Evolutionary conservation across 495 filamentous ascomycete species (phyloP).

Genomic region (Penicillium goetzii): DNA sequence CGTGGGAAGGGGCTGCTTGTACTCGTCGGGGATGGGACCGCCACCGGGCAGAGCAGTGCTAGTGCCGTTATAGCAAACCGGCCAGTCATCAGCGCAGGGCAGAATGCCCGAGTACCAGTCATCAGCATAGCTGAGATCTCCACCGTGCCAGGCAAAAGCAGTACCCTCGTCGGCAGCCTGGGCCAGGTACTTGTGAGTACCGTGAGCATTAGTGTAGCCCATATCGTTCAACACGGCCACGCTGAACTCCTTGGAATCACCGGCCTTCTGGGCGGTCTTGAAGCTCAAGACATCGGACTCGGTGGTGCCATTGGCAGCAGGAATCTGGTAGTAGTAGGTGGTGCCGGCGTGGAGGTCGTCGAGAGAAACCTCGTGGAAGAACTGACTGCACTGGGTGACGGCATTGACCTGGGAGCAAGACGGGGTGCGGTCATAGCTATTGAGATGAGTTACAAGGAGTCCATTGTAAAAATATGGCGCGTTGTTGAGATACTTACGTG

Average conservation of each 20-base stretch:
- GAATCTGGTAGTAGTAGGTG: conserved; percentile 53
- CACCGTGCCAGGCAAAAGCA: conserved; percentile 57
- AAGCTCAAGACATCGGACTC: conserved; percentile 44
- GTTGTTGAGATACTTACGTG: conserved; percentile 30
- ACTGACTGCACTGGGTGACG: conserved; percentile 55
- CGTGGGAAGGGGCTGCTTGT: conserved; percentile 47
- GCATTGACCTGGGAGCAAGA: conserved; percentile 49
- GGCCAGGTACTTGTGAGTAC: conserved; percentile 48
- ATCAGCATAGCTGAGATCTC: conserved; percentile 54
- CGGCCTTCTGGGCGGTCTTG: conserved; percentile 47
- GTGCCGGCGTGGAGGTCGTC: conserved; percentile 41
- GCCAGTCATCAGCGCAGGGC: conserved; percentile 52
- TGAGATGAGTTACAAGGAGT: not conserved
- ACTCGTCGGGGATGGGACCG: conserved; percentile 38
- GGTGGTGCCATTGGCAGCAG: conserved; percentile 50
- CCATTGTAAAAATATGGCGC: not conserved
- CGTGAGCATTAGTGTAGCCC: conserved; percentile 54
- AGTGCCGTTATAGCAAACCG: conserved; percentile 58
- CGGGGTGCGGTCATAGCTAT: conserved; percentile 55
- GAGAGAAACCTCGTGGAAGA: conserved; percentile 52
- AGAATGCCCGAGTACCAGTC: conserved; percentile 56
- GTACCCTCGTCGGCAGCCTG: conserved; percentile 43
- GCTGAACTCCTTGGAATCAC: conserved; percentile 35
- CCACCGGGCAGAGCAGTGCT: conserved; percentile 40
- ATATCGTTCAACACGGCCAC: conserved; percentile 53